phyloP scores from a whole-genome alignment of 306 rosid species.

The Carpinus fangiana region DNA sequence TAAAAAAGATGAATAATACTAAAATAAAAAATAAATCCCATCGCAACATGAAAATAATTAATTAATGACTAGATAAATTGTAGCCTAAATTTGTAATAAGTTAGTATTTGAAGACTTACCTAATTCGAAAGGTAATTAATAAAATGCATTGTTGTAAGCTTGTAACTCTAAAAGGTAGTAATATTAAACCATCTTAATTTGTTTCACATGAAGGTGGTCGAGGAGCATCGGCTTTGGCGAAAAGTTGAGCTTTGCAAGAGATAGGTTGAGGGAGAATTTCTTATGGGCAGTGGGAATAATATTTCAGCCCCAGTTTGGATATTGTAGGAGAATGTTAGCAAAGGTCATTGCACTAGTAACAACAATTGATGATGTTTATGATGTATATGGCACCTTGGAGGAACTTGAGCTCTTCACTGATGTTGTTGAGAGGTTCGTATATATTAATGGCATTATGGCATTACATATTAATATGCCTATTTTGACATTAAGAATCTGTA shows the following conservation, averaged over 20 bases:
- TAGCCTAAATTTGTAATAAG: too few species aligned
- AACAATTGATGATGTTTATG: slow-evolving; percentile 21
- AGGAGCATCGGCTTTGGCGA: background rate
- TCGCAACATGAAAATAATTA: too few species aligned
- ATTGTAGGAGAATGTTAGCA: slow-evolving; percentile 6
- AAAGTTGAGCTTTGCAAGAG: slow-evolving; percentile 24
- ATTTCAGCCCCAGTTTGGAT: background rate
- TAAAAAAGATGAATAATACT: background rate
- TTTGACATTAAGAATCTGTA: too few species aligned
- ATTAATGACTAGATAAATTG: too few species aligned
- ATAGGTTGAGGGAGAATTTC: slow-evolving; percentile 14
- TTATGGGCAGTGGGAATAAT: background rate
- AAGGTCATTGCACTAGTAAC: background rate
- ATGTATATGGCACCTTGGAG: slow-evolving; percentile 17
- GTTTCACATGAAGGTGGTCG: slow-evolving; percentile 15
- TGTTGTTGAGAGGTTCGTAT: background rate
- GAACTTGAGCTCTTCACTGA: background rate
- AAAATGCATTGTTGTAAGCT: too few species aligned
- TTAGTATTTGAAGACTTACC: too few species aligned
- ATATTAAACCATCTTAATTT: background rate
- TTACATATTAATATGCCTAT: too few species aligned
- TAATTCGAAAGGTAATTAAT: too few species aligned
- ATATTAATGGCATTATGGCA: too few species aligned
- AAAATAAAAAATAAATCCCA: background rate
- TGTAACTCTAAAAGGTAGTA: background rate